Evolutionary conservation across 192 early-diverging fungal species (phyloP).

Genomic region (Backusella australiensis): DNA sequence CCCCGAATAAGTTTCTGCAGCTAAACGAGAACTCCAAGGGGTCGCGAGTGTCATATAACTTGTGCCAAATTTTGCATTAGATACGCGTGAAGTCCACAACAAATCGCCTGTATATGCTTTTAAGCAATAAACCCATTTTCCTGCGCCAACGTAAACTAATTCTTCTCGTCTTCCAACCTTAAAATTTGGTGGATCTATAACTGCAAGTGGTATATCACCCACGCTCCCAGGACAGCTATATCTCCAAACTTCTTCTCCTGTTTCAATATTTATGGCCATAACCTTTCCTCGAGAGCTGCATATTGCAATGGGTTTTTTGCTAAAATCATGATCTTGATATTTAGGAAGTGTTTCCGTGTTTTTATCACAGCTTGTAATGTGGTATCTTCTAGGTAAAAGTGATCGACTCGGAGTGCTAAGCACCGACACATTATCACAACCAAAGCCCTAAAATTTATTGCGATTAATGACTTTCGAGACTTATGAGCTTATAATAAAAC

Average conservation of each 20-base stretch:
- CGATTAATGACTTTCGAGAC: background rate
- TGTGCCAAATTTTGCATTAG: slow-evolving; percentile 4
- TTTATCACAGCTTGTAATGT: background rate
- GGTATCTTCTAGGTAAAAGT: background rate
- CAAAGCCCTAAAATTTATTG: slow-evolving; percentile 20
- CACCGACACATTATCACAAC: slow-evolving; percentile 16
- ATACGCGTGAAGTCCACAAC: slow-evolving; percentile 5
- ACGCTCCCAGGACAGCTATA: slow-evolving; percentile 18
- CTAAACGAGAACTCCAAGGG: slow-evolving; percentile 19
- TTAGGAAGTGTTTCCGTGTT: background rate
- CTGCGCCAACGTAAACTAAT: slow-evolving; percentile 13
- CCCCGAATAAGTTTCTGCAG: slow-evolving; percentile 5
- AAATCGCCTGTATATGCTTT: slow-evolving; percentile 5
- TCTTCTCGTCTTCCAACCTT: background rate
- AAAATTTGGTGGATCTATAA: slow-evolving; percentile 8
- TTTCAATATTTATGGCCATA: slow-evolving; percentile 9
- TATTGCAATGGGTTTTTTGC: slow-evolving; percentile 4
- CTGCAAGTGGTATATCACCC: slow-evolving; percentile 6
- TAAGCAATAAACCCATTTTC: slow-evolving; percentile 19
- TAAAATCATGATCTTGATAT: background rate
- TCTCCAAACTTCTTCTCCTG: slow-evolving; percentile 19
- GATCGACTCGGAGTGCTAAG: slow-evolving; percentile 10
- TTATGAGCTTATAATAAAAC: background rate
- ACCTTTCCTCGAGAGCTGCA: slow-evolving; percentile 20
- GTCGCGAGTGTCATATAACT: slow-evolving; percentile 15